These are phyloP conservation scores for Apophysomyces elegans DNA, from an alignment of 371 early-diverging fungal species.

Conservation along the genomic window DNA sequence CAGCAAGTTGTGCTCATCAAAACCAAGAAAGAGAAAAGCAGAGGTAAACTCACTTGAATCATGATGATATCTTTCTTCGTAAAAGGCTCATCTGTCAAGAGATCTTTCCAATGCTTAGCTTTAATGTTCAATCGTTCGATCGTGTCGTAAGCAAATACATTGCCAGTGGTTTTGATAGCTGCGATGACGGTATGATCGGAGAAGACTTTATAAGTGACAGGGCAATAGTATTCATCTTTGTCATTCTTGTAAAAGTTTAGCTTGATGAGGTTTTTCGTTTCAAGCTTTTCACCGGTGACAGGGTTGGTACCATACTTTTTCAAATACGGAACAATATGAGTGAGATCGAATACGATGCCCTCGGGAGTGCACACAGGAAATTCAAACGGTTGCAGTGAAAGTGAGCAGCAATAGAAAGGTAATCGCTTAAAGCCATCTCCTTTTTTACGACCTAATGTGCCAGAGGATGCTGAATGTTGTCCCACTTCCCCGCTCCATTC, in stretches of 20 bases:
- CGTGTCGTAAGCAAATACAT: conserved; percentile 89
- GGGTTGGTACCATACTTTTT: conserved; percentile 89
- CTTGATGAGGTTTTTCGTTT: conserved; percentile 71
- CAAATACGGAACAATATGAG: conserved; percentile 84
- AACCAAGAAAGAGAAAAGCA: background rate
- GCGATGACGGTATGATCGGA: conserved; percentile 90
- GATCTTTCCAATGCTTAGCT: conserved; percentile 84
- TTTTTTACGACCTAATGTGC: conserved; percentile 43
- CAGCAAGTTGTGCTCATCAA: background rate
- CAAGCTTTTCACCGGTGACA: conserved; percentile 83
- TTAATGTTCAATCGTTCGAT: conserved; percentile 88
- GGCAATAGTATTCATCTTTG: conserved; percentile 84
- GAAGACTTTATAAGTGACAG: conserved; percentile 89
- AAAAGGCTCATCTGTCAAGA: conserved; percentile 88
- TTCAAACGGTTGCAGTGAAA: conserved; percentile 87
- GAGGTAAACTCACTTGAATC: conserved; percentile 58
- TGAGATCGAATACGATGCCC: conserved; percentile 87
- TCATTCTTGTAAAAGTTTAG: conserved; percentile 84
- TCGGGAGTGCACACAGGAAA: conserved; percentile 87
- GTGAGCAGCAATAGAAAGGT: conserved; percentile 86
- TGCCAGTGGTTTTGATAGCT: conserved; percentile 84
- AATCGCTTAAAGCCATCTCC: conserved; percentile 69
- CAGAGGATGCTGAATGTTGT: conserved; percentile 69
- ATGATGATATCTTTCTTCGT: conserved; percentile 87
- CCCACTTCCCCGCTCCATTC: conserved; percentile 90